Conservation (phyloP, 1,284 basidiomycete species). For the Irpex sp. region DNA sequence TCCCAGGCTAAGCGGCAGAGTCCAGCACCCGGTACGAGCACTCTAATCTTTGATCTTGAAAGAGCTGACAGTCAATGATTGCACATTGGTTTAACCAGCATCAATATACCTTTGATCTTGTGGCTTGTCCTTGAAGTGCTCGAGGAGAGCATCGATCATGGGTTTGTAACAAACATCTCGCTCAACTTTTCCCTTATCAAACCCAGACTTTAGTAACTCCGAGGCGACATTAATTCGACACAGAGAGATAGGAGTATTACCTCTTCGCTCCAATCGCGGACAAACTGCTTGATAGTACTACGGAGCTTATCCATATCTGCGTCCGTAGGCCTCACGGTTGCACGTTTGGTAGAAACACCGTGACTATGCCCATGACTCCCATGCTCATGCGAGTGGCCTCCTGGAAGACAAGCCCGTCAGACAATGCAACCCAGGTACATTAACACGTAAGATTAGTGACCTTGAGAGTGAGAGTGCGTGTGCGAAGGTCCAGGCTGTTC, state of each 20-base stretch:
- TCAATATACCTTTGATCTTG: constrained; percentile 44
- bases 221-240: too few relatives aligned
- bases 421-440: neutral
- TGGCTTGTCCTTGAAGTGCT: constrained; percentile 54
- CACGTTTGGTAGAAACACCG: constrained; percentile 13
- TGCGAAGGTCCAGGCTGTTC: neutral
- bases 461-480: neutral
- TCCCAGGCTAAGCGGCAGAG: constrained; percentile 86
- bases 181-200: constrained; percentile 64
- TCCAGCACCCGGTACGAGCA: constrained; percentile 87
- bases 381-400: constrained; percentile 15
- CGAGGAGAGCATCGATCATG: constrained; percentile 70
- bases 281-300: constrained; percentile 87
- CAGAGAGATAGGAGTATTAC: constrained; percentile 5
- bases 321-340: constrained; percentile 51
- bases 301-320: constrained; percentile 84
- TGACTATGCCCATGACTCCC: constrained; percentile 17
- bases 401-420: neutral
- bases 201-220: neutral
- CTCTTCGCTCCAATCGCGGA: constrained; percentile 86
- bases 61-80: constrained; percentile 1
- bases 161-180: constrained; percentile 78
- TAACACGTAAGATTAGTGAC: neutral
- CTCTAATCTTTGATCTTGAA: constrained; percentile 55
- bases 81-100: neutral